Evolutionary conservation across 371 early-diverging fungal genomes (phyloP).

Genomic region (Caulochytrium protostelioides): DNA sequence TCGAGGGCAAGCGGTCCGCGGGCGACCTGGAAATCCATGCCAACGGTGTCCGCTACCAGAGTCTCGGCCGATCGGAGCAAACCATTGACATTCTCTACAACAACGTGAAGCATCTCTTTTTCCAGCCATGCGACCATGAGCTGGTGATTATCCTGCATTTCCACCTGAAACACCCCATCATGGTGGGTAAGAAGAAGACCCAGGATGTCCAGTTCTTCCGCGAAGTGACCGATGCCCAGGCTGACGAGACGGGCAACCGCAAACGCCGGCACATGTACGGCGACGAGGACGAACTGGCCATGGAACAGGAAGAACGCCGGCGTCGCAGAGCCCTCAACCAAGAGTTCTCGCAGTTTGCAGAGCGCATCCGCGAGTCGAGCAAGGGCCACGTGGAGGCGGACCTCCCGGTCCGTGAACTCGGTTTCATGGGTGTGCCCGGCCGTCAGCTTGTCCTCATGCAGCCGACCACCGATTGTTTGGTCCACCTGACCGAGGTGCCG

Average conservation of each 20-base stretch:
- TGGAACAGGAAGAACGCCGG: constrained; percentile 82
- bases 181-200: constrained; percentile 95
- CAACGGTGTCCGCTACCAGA: constrained; percentile 82
- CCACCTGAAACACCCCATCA: constrained; percentile 86
- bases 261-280: constrained; percentile 75
- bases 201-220: constrained; percentile 97
- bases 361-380: constrained; percentile 70
- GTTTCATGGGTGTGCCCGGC: constrained; percentile 93
- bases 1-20: constrained; percentile 62
- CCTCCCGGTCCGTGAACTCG: constrained; percentile 79
- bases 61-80: constrained; percentile 36
- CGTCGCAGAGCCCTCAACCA: constrained; percentile 70
- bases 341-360: constrained; percentile 86
- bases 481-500: constrained; percentile 92
- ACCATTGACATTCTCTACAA: constrained; percentile 72
- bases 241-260: constrained; percentile 95
- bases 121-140: constrained; percentile 96
- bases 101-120: constrained; percentile 95
- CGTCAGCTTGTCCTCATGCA: constrained; percentile 84
- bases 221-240: constrained; percentile 82
- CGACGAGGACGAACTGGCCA: constrained; percentile 89
- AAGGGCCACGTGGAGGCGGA: constrained; percentile 73
- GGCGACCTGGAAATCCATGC: constrained; percentile 86
- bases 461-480: constrained; percentile 93
- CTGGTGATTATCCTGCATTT: constrained; percentile 85